Evolutionary conservation across 768 basidiomycete species (phyloP), one percentile per base, ranked within the genome.

Genomic region (Cystofilobasidium macerans): DNA sequence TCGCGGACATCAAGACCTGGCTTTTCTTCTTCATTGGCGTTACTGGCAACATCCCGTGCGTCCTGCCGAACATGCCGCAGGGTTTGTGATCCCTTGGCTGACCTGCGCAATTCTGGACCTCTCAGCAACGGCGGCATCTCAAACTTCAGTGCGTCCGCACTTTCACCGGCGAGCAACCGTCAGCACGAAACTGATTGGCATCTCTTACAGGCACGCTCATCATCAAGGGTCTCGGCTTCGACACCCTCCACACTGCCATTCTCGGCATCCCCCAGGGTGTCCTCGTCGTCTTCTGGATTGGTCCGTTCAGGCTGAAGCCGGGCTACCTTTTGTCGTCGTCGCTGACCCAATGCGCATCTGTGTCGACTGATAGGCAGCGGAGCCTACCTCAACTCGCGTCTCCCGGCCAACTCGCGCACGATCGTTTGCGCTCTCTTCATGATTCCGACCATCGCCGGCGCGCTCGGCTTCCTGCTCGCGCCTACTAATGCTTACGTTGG

Each of bases 181-280:
- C n/a, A n/a, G n/a, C n/a, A 43, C 26, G 7, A 6, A 14, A 43
- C 32, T 59, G 58, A 59, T 11, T 35, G 13, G 16, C 38, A 40
- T 8, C 38, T 8, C 40, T 18, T 26, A 5, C n/a, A n/a, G n/a
- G n/a, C 59, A 26, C 26, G 9, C 16, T 40, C 9, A 40, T 45
- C 43, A 11, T 20, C 3, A 66, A 68, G 45, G 70, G 76, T 20
- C 74, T 77, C 45, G 75, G 75, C 2, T 77, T 74, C 63, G 67
- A 71, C 65, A 72, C 68, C 0, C 70, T 77, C 22, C 63, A 76
- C 8, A 77, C 77, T 12, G 62, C 75, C 6, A 69, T 77, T 0
- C 70, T 77, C 24, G 75, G 73, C 40, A 73, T 77, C 47, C 77
- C 77, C 2, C 74, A 77, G 54, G 77, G 76, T 22, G 73, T 69